Evolutionary conservation across 176 grass and related monocot species (phyloP).

Genomic region (Themeda triandra): DNA sequence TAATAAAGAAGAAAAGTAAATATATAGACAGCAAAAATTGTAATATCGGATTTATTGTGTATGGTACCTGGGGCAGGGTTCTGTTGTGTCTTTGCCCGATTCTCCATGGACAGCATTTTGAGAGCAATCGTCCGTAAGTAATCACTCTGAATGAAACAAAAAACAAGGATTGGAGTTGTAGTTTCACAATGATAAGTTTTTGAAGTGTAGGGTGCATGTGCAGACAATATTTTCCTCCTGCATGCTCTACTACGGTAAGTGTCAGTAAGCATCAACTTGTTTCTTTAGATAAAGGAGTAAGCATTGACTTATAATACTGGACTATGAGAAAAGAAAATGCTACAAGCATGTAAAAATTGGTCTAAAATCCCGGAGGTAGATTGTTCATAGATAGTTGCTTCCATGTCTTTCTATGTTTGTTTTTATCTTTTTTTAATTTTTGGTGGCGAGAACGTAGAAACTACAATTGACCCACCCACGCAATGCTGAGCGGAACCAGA

Average conservation of each 20-base stretch:
- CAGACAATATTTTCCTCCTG: not conserved
- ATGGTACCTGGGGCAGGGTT: slow-evolving; percentile 7
- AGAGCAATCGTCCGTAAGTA: slow-evolving; percentile 88
- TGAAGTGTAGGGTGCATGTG: not conserved
- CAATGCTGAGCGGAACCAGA: not conserved
- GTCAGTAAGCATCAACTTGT: not conserved
- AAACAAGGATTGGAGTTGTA: slow-evolving; percentile 14
- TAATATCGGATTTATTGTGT: not conserved
- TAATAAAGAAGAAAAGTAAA: not conserved
- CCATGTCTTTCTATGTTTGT: not conserved
- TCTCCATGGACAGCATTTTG: slow-evolving; percentile 81
- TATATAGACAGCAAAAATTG: not conserved
- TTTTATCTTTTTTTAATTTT: not conserved
- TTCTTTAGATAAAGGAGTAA: no score
- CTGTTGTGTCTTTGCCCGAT: slow-evolving; percentile 46
- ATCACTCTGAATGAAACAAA: slow-evolving; percentile 56
- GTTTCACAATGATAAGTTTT: not conserved
- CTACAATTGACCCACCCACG: not conserved
- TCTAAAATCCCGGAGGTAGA: not conserved
- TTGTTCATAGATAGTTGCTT: not conserved
- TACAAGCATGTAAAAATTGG: not conserved
- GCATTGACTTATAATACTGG: not conserved
- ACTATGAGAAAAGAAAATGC: not conserved
- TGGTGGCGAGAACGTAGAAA: not conserved
- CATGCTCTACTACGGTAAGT: not conserved